phyloP scores from a whole-genome alignment of 2,329 filamentous ascomycete genomes.

The Amylocarpus encephaloides region DNA sequence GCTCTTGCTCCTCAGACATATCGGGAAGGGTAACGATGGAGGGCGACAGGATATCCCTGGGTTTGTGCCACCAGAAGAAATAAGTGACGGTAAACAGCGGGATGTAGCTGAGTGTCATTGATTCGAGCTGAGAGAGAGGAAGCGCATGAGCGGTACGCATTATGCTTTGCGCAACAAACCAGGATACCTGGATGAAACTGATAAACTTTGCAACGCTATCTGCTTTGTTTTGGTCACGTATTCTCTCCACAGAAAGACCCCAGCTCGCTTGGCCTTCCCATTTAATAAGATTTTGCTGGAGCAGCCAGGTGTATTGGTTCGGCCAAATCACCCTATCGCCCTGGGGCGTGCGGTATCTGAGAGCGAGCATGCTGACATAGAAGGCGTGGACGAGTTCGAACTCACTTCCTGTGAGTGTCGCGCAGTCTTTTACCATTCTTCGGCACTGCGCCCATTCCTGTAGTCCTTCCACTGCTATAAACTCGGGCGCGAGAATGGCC shows the following conservation, averaged over 20 bases:
- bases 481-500: conserved; percentile 32
- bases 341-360: conserved; percentile 26
- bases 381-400: conserved; percentile 30
- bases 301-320: conserved; percentile 31
- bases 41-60: conserved; percentile 33
- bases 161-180: conserved; percentile 31
- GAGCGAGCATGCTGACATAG: conserved; percentile 33
- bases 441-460: conserved; percentile 33
- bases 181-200: conserved; percentile 28
- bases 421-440: conserved; percentile 27
- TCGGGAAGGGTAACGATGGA: conserved; percentile 28
- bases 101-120: conserved; percentile 34
- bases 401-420: conserved; percentile 20
- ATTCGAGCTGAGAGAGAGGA: conserved; percentile 32
- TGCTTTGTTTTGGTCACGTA: conserved; percentile 33
- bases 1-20: conserved; percentile 22
- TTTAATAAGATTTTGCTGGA: conserved; percentile 25
- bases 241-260: conserved; percentile 26
- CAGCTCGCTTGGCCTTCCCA: conserved; percentile 29
- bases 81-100: conserved; percentile 32
- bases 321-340: conserved; percentile 31
- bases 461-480: conserved; percentile 32
- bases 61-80: conserved; percentile 34
- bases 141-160: conserved; percentile 29
- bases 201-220: conserved; percentile 30